Percentiles rank a stretch among this genome's conserved stretches.
Evolutionary conservation across 129 eudicot species (phyloP).

Genomic region (carrot (Daucus carota)): DH1_v3.0 NC_030384.2:32727501-32728000

Average conservation of each 20-base stretch:
- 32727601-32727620: conserved; percentile 79
- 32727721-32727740: conserved; percentile 68
- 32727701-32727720: conserved; percentile 95
- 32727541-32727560: conserved; percentile 86
- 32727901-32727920: conserved; percentile 71
- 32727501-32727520: conserved; percentile 90
- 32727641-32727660: conserved; percentile 68
- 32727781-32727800: conserved; percentile 56
- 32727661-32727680: conserved; percentile 94
- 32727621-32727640: conserved; percentile 83
- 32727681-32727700: conserved; percentile 86
- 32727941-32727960: conserved; percentile 72
- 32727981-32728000: conserved; percentile 69
- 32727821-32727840: conserved; percentile 56
- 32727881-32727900: conserved; percentile 78
- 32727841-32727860: conserved; percentile 43
- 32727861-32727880: conserved; percentile 67
- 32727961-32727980: conserved; percentile 88
- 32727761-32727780: conserved; percentile 56
- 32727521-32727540: conserved; percentile 86
- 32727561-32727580: conserved; percentile 74
- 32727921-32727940: conserved; percentile 39
- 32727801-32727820: conserved; percentile 46
- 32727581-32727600: conserved; percentile 73
- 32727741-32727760: conserved; percentile 66